These are phyloP conservation scores for Xylaria grammica DNA, from an alignment of 495 filamentous ascomycete genomes.

Conservation along the genomic window DNA sequence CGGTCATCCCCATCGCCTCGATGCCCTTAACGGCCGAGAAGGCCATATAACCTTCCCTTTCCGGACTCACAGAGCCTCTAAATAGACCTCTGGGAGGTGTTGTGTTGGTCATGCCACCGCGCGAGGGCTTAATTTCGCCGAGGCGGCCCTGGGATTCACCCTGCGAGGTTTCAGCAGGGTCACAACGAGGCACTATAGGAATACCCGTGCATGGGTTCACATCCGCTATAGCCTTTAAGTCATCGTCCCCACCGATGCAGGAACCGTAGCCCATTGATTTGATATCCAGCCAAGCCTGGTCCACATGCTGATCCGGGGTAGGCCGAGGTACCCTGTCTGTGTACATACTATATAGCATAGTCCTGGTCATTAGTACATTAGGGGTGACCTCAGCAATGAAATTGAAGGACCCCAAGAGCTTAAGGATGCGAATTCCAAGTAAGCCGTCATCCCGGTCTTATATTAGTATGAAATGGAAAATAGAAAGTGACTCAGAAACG, in stretches of 20 bases:
- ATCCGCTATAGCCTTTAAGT: background rate
- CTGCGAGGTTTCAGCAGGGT: conserved; percentile 4
- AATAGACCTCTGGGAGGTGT: background rate
- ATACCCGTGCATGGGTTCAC: background rate
- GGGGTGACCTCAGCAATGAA: background rate
- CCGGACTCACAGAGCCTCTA: background rate
- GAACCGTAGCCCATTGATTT: conserved; percentile 7
- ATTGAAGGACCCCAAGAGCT: background rate
- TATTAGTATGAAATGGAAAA: background rate
- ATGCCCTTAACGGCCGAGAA: background rate
- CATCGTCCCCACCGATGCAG: conserved; percentile 13
- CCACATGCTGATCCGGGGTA: conserved; percentile 18
- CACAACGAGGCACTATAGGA: background rate
- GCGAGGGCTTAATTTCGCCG: conserved; percentile 19
- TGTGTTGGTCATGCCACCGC: conserved; percentile 12
- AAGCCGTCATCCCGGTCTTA: background rate
- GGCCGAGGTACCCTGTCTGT: conserved; percentile 10
- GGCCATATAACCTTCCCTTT: conserved; percentile 18
- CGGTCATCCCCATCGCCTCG: background rate
- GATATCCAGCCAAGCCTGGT: conserved; percentile 13
- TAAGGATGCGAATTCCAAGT: background rate
- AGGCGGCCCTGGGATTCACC: background rate
- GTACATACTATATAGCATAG: background rate
- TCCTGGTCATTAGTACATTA: background rate
- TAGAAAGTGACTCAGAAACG: background rate